Percentiles rank a stretch among this genome's conserved stretches.
These are phyloP conservation scores for Claviceps sp. DNA, from an alignment of 2,329 filamentous ascomycete genomes.

Conservation along the genomic window DNA sequence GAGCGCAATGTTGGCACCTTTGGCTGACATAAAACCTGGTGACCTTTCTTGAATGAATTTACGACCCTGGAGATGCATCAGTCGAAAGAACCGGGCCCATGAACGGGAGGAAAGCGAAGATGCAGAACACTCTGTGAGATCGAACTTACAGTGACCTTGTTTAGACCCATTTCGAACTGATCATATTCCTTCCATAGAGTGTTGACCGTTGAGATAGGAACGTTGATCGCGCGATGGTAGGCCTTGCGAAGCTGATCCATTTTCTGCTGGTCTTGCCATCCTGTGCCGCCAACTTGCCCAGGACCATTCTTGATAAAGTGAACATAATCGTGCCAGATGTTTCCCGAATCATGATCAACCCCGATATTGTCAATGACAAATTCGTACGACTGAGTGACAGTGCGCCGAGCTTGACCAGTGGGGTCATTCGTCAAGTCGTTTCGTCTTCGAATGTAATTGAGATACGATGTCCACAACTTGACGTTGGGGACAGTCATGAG, in stretches of 20 bases:
- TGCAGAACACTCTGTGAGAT: neutral
- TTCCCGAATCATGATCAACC: conserved; percentile 78
- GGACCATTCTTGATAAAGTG: conserved; percentile 84
- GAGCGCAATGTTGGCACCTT: conserved; percentile 79
- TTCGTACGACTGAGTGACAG: conserved; percentile 78
- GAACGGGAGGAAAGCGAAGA: neutral
- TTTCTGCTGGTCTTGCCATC: conserved; percentile 97
- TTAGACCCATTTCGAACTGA: conserved; percentile 84
- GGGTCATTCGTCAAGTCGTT: conserved; percentile 74
- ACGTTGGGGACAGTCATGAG: conserved; percentile 71
- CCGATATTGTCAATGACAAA: conserved; percentile 84
- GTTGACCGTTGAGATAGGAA: conserved; percentile 75
- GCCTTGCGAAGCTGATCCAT: conserved; percentile 87
- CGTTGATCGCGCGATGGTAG: conserved; percentile 78
- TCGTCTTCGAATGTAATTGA: conserved; percentile 85
- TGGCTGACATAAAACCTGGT: conserved; percentile 88
- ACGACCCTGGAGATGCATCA: conserved; percentile 49
- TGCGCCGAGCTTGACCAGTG: conserved; percentile 60
- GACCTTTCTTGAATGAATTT: conserved; percentile 92
- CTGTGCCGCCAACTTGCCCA: conserved; percentile 68
- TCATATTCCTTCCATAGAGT: conserved; percentile 95
- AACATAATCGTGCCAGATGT: conserved; percentile 89
- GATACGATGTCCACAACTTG: conserved; percentile 80
- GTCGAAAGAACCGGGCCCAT: neutral
- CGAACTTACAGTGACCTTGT: conserved; percentile 71